Evolutionary conservation across 139 green algal species (phyloP).

Genomic region (Protoeuglena noctilucae): DNA sequence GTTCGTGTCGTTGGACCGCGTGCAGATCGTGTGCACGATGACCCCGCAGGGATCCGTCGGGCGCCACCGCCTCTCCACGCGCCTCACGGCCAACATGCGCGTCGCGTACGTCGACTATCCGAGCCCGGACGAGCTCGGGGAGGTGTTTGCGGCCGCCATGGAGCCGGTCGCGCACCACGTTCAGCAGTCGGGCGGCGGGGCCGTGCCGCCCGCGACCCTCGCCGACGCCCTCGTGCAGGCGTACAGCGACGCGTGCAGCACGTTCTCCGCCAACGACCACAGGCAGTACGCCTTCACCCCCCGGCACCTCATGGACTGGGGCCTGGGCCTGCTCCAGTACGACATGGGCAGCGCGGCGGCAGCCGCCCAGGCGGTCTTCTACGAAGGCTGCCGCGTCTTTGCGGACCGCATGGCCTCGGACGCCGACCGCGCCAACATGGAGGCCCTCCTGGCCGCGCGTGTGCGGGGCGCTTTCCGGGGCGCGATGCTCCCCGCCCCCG

Average conservation of each 20-base stretch:
- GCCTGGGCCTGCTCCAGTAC: constrained; percentile 20
- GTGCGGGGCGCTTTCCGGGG: background rate
- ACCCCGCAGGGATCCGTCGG: constrained; percentile 37
- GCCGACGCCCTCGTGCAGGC: constrained; percentile 38
- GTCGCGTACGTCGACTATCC: constrained; percentile 32
- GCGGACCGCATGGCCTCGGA: constrained; percentile 30
- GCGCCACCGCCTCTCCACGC: constrained; percentile 31
- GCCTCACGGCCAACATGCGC: constrained; percentile 41
- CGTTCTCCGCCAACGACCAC: constrained; percentile 27
- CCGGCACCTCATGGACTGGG: constrained; percentile 38
- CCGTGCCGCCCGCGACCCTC: constrained; percentile 2
- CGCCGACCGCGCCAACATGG: background rate
- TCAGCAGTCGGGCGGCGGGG: background rate
- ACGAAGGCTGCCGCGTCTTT: constrained; percentile 41
- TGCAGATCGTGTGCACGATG: constrained; percentile 51
- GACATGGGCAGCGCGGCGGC: constrained; percentile 6
- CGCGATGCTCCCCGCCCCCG: background rate
- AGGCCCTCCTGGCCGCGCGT: constrained; percentile 19
- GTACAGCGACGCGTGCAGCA: constrained; percentile 19
- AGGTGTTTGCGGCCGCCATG: constrained; percentile 32
- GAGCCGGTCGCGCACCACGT: constrained; percentile 4
- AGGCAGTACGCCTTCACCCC: constrained; percentile 49
- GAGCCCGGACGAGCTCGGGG: constrained; percentile 20
- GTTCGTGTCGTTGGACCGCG: constrained; percentile 7
- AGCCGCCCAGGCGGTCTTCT: constrained; percentile 22